Conservation (phyloP, 2,329 filamentous ascomycete genomes). For the Xylaria digitata region DNA sequence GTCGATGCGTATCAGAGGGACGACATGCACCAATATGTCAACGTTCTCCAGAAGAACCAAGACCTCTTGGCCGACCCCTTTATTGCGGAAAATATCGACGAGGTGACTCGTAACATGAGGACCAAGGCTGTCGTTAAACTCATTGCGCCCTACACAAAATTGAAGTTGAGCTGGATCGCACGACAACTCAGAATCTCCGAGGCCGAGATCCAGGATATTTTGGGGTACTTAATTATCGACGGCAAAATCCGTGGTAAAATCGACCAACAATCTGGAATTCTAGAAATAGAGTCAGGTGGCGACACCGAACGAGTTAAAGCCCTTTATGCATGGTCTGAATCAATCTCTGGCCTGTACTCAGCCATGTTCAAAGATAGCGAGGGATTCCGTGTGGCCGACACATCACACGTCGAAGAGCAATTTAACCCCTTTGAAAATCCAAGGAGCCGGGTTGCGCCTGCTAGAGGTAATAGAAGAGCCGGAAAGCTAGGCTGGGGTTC, state of each 20-base stretch:
- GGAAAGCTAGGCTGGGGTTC: slow-evolving; percentile 20
- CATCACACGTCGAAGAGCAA: slow-evolving; percentile 40
- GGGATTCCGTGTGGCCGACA: slow-evolving; percentile 41
- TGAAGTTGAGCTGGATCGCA: slow-evolving; percentile 88
- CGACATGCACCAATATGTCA: slow-evolving; percentile 91
- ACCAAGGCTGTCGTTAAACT: slow-evolving; percentile 95
- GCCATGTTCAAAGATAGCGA: slow-evolving; percentile 78
- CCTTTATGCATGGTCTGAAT: slow-evolving; percentile 76
- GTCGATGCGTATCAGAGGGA: slow-evolving; percentile 97
- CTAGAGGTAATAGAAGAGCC: slow-evolving; percentile 9
- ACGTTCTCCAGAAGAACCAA: slow-evolving; percentile 84
- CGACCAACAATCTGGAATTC: slow-evolving; percentile 85
- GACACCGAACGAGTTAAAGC: slow-evolving; percentile 81
- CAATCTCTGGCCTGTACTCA: slow-evolving; percentile 75
- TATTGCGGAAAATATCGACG: slow-evolving; percentile 98
- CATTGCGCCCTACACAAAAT: slow-evolving; percentile 93
- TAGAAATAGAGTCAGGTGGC: slow-evolving; percentile 80
- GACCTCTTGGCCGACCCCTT: slow-evolving; percentile 93
- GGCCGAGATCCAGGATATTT: slow-evolving; percentile 90
- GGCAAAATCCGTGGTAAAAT: slow-evolving; percentile 88
- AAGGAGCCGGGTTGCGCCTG: neutral
- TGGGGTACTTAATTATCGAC: slow-evolving; percentile 94
- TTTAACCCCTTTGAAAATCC: slow-evolving; percentile 16
- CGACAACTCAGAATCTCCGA: slow-evolving; percentile 90
- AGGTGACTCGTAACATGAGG: slow-evolving; percentile 97